Evolutionary conservation across 441 rosid genomes (phyloP).

Genomic region (Erodium trifolium): DNA sequence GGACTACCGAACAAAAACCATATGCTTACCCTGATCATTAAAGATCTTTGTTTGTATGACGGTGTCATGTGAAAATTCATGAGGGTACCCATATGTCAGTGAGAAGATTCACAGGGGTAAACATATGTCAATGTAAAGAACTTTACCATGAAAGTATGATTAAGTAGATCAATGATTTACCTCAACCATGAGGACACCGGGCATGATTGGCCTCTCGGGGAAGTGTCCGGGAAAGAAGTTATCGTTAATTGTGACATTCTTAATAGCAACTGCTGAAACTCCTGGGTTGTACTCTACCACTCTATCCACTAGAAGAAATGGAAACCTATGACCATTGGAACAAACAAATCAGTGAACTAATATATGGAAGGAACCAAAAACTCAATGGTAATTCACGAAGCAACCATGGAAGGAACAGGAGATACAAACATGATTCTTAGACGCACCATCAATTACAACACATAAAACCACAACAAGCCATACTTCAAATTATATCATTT

Average conservation of each 20-base stretch:
- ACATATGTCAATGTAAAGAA: no score
- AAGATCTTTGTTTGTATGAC: no score
- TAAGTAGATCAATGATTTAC: slow-evolving; percentile 23
- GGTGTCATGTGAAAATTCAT: no score
- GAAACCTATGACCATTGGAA: slow-evolving; percentile 42
- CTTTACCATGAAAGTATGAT: not conserved
- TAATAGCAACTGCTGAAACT: slow-evolving; percentile 79
- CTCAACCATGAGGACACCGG: slow-evolving; percentile 96
- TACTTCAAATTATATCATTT: not conserved
- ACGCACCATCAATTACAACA: not conserved
- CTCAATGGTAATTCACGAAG: not conserved
- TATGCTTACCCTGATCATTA: no score
- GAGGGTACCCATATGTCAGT: no score
- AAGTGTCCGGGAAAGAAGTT: slow-evolving; percentile 93
- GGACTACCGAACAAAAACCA: no score
- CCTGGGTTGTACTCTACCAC: slow-evolving; percentile 82
- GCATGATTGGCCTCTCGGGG: slow-evolving; percentile 89
- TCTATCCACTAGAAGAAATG: slow-evolving; percentile 87
- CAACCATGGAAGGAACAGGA: not conserved
- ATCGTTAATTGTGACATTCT: slow-evolving; percentile 88
- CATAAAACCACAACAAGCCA: not conserved
- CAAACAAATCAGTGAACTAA: not conserved
- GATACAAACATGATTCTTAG: not conserved
- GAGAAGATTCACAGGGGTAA: no score
- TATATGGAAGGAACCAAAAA: not conserved